Percentiles rank a stretch among this genome's conserved stretches.
Evolutionary conservation across 228 moss, liverwort and hornwort species (phyloP).

Genomic region (Sphagnum magellanicum): DNA sequence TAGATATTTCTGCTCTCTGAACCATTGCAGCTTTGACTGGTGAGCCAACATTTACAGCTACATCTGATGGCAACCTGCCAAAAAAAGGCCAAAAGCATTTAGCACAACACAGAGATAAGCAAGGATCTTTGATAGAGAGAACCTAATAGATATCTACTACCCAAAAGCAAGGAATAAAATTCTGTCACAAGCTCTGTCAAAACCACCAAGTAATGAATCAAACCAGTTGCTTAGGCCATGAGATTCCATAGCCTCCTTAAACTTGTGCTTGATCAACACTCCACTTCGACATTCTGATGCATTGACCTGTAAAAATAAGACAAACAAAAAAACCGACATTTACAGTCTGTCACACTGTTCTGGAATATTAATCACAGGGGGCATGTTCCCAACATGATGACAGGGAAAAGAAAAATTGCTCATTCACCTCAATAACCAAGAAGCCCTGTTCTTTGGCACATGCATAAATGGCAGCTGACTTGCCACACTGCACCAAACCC

Average conservation of each 20-base stretch:
- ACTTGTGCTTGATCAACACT: slow-evolving; percentile 67
- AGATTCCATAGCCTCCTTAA: slow-evolving; percentile 82
- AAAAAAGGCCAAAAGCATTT: too few relatives aligned
- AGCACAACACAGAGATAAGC: too few relatives aligned
- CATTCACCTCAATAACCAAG: slow-evolving; percentile 67
- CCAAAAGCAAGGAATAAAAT: too few relatives aligned
- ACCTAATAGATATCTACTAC: too few relatives aligned
- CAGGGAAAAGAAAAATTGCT: too few relatives aligned
- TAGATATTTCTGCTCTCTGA: slow-evolving; percentile 20
- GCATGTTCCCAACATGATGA: too few relatives aligned
- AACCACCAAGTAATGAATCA: background rate
- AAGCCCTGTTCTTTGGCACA: slow-evolving; percentile 77
- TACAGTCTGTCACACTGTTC: background rate
- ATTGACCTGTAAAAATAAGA: slow-evolving; percentile 49
- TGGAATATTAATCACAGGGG: too few relatives aligned
- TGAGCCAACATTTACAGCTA: too few relatives aligned
- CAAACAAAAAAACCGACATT: background rate
- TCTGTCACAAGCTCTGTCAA: background rate
- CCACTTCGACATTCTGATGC: slow-evolving; percentile 79
- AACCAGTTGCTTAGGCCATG: slow-evolving; percentile 70
- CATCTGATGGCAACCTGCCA: too few relatives aligned
- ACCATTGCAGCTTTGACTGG: slow-evolving; percentile 17
- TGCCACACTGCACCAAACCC: slow-evolving; percentile 66
- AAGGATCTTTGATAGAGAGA: too few relatives aligned
- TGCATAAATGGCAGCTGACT: slow-evolving; percentile 89